Evolutionary conservation across 495 filamentous ascomycete species (phyloP).

Genomic region (Neurospora sp.): DNA sequence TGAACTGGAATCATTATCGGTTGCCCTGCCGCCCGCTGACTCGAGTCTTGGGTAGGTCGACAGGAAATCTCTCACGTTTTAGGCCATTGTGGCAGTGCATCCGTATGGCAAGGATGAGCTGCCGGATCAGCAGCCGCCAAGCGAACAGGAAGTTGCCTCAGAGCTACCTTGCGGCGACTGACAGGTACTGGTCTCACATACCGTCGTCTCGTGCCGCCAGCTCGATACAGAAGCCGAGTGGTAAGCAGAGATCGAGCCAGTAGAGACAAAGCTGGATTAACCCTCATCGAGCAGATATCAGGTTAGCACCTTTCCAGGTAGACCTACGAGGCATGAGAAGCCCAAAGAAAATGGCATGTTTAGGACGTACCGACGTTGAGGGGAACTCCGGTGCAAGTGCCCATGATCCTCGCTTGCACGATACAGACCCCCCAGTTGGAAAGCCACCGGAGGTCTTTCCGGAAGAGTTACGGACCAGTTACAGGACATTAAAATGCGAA

Average conservation of each 20-base stretch:
- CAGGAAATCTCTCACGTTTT: neutral
- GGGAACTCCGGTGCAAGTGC: neutral
- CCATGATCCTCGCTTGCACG: neutral
- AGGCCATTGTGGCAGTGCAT: neutral
- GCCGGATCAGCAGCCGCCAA: neutral
- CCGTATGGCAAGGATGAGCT: neutral
- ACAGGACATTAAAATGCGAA: neutral
- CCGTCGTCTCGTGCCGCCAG: neutral
- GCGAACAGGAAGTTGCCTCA: neutral
- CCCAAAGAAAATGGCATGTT: neutral
- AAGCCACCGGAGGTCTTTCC: neutral
- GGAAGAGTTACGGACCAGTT: neutral
- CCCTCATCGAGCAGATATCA: neutral
- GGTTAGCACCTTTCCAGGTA: neutral
- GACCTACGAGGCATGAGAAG: neutral
- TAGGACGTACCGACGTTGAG: neutral
- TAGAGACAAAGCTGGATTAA: neutral
- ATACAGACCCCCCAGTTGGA: neutral
- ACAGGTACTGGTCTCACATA: neutral
- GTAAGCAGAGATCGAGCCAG: neutral
- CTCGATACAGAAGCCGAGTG: neutral
- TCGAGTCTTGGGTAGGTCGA: neutral
- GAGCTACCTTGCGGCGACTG: neutral
- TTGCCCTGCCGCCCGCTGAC: neutral
- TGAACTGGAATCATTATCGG: neutral